Evolutionary conservation across 2,329 filamentous ascomycete genomes (phyloP), one percentile per base, ranked within the genome.

Genomic region (Dothidotthia symphoricarpi): DNA sequence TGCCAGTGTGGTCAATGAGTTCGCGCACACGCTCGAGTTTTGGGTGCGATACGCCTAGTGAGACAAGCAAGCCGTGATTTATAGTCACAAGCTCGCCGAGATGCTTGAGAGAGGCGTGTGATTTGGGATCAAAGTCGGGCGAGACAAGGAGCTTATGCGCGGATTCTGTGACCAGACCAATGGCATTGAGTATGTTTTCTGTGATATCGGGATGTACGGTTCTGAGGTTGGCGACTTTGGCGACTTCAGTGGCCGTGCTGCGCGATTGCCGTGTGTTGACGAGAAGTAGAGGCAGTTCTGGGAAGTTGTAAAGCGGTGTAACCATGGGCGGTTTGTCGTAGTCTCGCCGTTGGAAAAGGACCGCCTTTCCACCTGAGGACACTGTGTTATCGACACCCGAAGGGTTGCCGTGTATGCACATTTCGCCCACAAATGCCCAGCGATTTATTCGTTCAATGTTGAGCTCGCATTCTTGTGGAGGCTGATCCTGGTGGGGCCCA

Each of bases 301-400:
- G 93, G 62, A 98, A 97, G 53, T 87, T 82, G 71, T 85, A 87
- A 1, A 98, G 69, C 1, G 89, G 80, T 9, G 76, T 78, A 4
- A 97, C 89, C 0, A 72, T 71, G 0, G 91, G 88, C 3, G 90
- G 87, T 61, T 85, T 84, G 41, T 74, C 74, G 65, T 90, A 88
- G 62, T 94, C 85, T 34, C 74, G 78, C 35, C 90, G 79, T 58
- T 91, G 85, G 70, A 95, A 98, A 3, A 97, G 75, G 1, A 98
- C 89, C 0, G 90, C 93, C 69, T 95, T 96, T 40, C 93, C 93
- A 57, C 94, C 87, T 10, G 90, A 86, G 10, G 91, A 79, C 17
- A 98, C 91, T 3, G 93, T 98, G 67, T 98, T 98, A 69, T 98
- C 93, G 28, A 98, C 88, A 0, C 93, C 93, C 0, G 88, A 95